Evolutionary conservation across 2,329 filamentous ascomycete species (phyloP).

Genomic region (Stachybotrys elegans): DNA sequence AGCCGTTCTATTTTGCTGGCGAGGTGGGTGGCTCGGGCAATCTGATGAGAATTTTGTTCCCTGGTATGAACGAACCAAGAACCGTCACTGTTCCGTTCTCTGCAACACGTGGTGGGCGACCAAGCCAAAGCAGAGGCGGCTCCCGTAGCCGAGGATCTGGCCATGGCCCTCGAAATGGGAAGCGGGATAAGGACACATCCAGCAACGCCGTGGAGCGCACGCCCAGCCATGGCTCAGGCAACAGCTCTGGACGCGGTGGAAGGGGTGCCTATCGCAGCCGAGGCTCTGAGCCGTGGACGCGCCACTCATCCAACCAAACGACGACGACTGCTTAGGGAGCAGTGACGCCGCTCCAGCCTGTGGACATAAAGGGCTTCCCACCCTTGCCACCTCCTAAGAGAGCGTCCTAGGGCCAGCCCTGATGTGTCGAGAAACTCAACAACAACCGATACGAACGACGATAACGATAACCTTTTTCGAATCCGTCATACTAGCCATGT

Average conservation of each 20-base stretch:
- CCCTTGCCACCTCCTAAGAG: no score
- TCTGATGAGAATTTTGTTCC: slow-evolving; percentile 34
- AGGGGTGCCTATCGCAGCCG: slow-evolving; percentile 36
- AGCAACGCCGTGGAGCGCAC: slow-evolving; percentile 20
- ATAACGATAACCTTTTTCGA: no score
- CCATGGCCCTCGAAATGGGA: slow-evolving; percentile 24
- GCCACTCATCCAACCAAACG: slow-evolving; percentile 19
- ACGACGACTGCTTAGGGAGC: slow-evolving; percentile 19
- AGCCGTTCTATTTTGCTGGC: slow-evolving; percentile 27
- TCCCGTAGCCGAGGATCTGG: slow-evolving; percentile 20
- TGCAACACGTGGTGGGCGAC: slow-evolving; percentile 24
- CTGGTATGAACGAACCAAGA: slow-evolving; percentile 34
- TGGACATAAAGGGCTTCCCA: no score
- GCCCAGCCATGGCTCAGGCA: slow-evolving; percentile 5
- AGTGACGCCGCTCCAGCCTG: no score
- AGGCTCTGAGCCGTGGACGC: slow-evolving; percentile 36
- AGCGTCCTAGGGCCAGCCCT: no score
- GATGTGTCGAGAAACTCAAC: no score
- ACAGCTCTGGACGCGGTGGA: slow-evolving; percentile 22
- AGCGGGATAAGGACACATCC: slow-evolving; percentile 22
- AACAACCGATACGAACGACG: no score
- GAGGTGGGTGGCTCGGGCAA: slow-evolving; percentile 28
- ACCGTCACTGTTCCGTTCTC: slow-evolving; percentile 32
- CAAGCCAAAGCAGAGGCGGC: slow-evolving; percentile 14
- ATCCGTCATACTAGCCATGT: no score